Evolutionary conservation across 805 yeast genomes (phyloP), one percentile per base, ranked within the genome.

Genomic region (Wickerhamomyces tratensis): DNA sequence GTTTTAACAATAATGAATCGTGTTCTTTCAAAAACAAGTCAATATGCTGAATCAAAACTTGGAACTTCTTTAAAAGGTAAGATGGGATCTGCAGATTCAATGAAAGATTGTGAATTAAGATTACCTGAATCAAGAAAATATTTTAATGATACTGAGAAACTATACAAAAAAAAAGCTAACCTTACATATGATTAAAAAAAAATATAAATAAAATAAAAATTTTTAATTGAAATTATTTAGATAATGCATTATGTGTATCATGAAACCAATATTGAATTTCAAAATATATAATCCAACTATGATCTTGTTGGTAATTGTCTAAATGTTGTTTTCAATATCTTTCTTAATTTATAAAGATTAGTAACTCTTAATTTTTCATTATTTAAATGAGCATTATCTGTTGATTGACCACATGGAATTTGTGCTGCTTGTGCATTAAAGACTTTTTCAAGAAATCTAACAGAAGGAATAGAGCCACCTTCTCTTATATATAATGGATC

Each of bases 401-500:
- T 78, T 2, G 91, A 76, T 64, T 91, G 98, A 0, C 98, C 98
- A 56, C 97, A 87, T 3, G 98, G 98, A 33, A 93, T 76, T 61
- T 93, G 98, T 1, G 91, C 94, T 2, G 96, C 98, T 26, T 86
- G 86, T 4, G 98, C 96, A 41, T 71, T 62, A 50, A 91, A 85
- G 11, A 74, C 67, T 59, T 85, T 85, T 53, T 91, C 98, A 49
- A 91, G 64, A 46, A 82, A 83, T 48, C 96, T 65, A 7, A 93
- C 79, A 10, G 91, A 82, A 2, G 98, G 97, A 58, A 91, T 88
- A 0, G 97, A 86, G 0, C 98, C 98, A 46, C 98, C 98, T 65
- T 93, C 98, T 49, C 98, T 76, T 31, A 93, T 86, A 46, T 79
- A 82, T 36, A 91, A 64, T 3, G 98, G 97, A 42, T 84, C 86